Base-by-base conservation (phyloP, 345 rosid genomes). In the Draba incana region DNA sequence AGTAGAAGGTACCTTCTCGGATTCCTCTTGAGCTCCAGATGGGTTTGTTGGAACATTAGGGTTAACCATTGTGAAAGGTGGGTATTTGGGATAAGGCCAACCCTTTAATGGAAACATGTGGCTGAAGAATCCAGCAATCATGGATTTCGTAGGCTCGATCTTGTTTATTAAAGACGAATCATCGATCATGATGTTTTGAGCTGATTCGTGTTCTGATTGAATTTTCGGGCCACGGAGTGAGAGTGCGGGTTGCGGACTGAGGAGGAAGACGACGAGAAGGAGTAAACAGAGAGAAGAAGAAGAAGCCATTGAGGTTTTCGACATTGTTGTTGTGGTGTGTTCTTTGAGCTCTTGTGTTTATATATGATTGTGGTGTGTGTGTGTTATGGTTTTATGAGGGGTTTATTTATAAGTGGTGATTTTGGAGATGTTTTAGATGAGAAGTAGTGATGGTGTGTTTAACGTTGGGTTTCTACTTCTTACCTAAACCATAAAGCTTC, bases 381-480 rank as follows among this genome's bases (percentile, higher is more conserved):
- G 75, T 43, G 12, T 41, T 11, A 24, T n/a, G 16, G 20, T n/a
- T 47, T 38, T 31, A 11, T 48, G 39, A 2, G 20, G 30, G 38
- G 20, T 28, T 37, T 59, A 64, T 66, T 37, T 68, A 74, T 54
- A 54, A 27, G 74, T 30, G 57, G 10, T 37, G 27, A 50, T 4
- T 33, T 31, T 58, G 56, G 52, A 58, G 20, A 35, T 66, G 77
- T 66, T 5, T 23, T 65, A 15, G 60, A 42, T 52, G 60, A 52
- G 49, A 30, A 30, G 0, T 0, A 28, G 28, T 28, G 31, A 7
- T 45, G 64, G 63, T 68, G 46, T 68, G 61, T 30, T 38, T 38
- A 30, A 68, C 69, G 64, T 74, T 61, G 63, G 15, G 64, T 10
- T 62, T 74, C 78, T 74, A 74, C 78, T 68, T 68, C 64, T 68